These are phyloP conservation scores for Cylindrotheca fusiformis DNA, from an alignment of 108 stramenopile genomes.

Conservation along the genomic window DNA sequence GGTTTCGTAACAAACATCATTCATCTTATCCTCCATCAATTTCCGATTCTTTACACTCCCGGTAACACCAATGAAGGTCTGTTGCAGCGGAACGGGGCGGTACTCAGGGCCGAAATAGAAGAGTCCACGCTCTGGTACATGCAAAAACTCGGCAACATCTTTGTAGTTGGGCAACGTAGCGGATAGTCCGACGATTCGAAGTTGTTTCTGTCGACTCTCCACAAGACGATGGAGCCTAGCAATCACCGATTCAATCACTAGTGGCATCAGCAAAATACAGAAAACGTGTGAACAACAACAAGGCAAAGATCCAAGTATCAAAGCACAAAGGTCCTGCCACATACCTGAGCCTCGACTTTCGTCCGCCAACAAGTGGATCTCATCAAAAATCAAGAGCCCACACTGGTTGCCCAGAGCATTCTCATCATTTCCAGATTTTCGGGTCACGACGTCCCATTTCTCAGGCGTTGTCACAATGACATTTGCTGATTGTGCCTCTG, in stretches of 20 bases:
- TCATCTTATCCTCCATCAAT: constrained; percentile 82
- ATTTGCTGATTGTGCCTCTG: constrained; percentile 90
- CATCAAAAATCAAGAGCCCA: constrained; percentile 97
- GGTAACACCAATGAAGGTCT: constrained; percentile 94
- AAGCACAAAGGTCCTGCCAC: too few relatives aligned
- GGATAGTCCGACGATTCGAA: constrained; percentile 96
- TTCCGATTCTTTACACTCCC: constrained; percentile 66
- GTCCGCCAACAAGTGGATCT: constrained; percentile 96
- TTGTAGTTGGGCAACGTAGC: constrained; percentile 98
- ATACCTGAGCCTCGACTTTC: constrained; percentile 72
- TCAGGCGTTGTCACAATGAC: constrained; percentile 95
- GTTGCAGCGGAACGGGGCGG: constrained; percentile 97
- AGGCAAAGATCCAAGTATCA: too few relatives aligned
- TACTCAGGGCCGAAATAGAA: constrained; percentile 97
- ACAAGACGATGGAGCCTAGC: constrained; percentile 93
- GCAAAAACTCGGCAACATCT: constrained; percentile 84
- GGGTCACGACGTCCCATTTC: constrained; percentile 92
- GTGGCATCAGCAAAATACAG: constrained; percentile 30
- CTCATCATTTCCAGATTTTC: constrained; percentile 83
- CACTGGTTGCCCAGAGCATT: constrained; percentile 89
- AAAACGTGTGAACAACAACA: too few relatives aligned
- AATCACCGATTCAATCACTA: constrained; percentile 97
- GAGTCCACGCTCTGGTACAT: constrained; percentile 79
- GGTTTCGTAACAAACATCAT: constrained; percentile 89
- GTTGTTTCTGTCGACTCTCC: constrained; percentile 88